A percentile compares a stretch with the other conserved stretches of the same genome.
Conservation (phyloP, 202 grass and related monocot genomes). For the Musa balbisiana region DNA sequence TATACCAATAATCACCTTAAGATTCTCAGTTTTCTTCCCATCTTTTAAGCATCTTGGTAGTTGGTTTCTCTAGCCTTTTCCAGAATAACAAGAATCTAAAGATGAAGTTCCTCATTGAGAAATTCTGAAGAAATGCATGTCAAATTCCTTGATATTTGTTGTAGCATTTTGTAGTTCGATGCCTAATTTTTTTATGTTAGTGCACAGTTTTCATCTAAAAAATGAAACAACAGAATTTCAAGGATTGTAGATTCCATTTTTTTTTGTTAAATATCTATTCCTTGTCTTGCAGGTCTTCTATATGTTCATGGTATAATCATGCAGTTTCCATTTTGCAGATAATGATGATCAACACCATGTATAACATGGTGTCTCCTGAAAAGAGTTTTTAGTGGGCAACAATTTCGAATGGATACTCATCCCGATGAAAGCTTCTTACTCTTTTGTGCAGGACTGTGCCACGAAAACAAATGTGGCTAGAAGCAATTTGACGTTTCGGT, state of each 20-base stretch:
- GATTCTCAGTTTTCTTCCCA: not conserved
- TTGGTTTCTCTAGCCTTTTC: not conserved
- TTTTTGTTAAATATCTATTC: not conserved
- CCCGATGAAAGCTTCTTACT: conserved; percentile 22
- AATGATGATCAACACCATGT: conserved; percentile 60
- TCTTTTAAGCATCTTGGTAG: not conserved
- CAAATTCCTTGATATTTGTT: not conserved
- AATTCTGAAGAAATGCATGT: not conserved
- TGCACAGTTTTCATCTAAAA: not conserved
- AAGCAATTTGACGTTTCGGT: not conserved
- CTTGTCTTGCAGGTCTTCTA: conserved; percentile 12
- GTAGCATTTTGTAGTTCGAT: not conserved
- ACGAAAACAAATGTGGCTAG: not conserved
- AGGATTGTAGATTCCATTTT: not conserved
- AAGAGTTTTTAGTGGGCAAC: not conserved
- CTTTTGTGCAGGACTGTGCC: not conserved
- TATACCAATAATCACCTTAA: too few species aligned
- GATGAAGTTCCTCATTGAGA: too few species aligned
- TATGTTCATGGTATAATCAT: not conserved
- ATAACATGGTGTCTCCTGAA: not conserved
- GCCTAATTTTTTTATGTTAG: not conserved
- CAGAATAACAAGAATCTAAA: not conserved
- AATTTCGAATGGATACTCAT: not conserved
- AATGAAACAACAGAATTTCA: not conserved
- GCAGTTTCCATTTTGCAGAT: conserved; percentile 37